Evolutionary conservation across 192 early-diverging fungal genomes (phyloP), one percentile per base, ranked within the genome.

Genomic region (Coemansia sp.): DNA sequence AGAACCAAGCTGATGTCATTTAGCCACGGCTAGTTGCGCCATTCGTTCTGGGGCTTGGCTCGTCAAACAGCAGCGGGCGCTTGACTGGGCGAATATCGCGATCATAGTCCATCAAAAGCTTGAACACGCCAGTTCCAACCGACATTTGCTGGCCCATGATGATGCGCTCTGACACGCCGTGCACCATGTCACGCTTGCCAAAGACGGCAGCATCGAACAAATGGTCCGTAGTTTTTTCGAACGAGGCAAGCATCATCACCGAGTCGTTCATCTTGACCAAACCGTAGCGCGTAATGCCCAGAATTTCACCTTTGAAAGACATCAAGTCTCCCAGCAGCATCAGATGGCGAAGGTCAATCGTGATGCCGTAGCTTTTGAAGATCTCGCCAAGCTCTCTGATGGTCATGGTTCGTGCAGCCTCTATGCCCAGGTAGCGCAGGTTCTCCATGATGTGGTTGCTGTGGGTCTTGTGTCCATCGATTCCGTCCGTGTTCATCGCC

Each of bases 181-280:
- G 83, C 48, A 97, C 90, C 31, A 82, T 84, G 67, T 99, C 97
- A 37, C 85, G 81, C 70, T 97, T 95, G 39, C 91, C 89, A 76
- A 91, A 96, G 63, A 94, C 88, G 3, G 97, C 84, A 0, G 97
- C 97, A 36, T 99, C 95, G 60, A 99, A 98, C 58, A 99, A 80
- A 60, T 98, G 95, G 60, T 99, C 97, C 0, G 95, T 97, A 0
- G 97, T 99, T 81, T 97, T 98, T 79, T 99, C 97, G 62, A 99
- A 99, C 33, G 94, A 98, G 8, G 95, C 95, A 63, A 98, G 81
- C 95, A 97, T 98, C 59, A 99, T 84, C 11, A 97, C 97, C 67
- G 88, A 90, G 74, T 97, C 95, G 67, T 95, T 96, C 95, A 98
- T 98, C 82, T 98, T 97, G 49, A 94, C 87, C 58, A 99, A 94